Conservation (phyloP, 225 moss, liverwort and hornwort species). For the Lunularia cruciata region DNA sequence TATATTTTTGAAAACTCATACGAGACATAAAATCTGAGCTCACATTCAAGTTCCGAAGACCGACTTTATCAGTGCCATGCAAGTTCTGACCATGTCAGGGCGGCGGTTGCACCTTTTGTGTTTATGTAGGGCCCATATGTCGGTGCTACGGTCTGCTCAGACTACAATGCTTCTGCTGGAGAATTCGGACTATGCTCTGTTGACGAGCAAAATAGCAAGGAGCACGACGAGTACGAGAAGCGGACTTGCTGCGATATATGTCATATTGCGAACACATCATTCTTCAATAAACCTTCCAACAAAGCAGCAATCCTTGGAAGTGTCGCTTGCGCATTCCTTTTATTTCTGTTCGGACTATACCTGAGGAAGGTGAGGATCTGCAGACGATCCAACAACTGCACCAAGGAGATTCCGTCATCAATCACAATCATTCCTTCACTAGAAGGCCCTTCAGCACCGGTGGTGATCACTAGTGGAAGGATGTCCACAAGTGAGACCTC, state of each 20-base stretch:
- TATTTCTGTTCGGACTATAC: neutral
- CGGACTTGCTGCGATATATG: neutral
- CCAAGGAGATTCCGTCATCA: neutral
- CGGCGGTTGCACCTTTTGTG: too few species aligned
- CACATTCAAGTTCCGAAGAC: neutral
- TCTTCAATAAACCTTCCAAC: neutral
- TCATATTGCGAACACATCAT: neutral
- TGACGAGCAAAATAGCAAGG: too few species aligned
- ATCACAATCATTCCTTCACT: neutral
- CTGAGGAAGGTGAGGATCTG: neutral
- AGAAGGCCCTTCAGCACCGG: neutral
- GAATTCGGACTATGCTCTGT: constrained; percentile 1
- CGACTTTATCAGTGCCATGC: too few species aligned
- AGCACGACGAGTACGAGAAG: neutral
- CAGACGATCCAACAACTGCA: neutral
- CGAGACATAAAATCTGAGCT: too few species aligned
- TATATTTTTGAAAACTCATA: too few species aligned
- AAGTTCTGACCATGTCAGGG: too few species aligned
- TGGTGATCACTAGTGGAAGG: neutral
- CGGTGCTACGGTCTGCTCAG: neutral
- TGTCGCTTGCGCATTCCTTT: neutral
- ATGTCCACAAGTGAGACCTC: too few species aligned
- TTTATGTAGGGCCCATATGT: neutral
- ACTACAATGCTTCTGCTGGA: neutral
- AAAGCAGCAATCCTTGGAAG: neutral